Percentiles rank a stretch among this genome's conserved stretches.
Evolutionary conservation across 2,329 filamentous ascomycete genomes (phyloP).

Genomic region (Fusarium succisae): DNA sequence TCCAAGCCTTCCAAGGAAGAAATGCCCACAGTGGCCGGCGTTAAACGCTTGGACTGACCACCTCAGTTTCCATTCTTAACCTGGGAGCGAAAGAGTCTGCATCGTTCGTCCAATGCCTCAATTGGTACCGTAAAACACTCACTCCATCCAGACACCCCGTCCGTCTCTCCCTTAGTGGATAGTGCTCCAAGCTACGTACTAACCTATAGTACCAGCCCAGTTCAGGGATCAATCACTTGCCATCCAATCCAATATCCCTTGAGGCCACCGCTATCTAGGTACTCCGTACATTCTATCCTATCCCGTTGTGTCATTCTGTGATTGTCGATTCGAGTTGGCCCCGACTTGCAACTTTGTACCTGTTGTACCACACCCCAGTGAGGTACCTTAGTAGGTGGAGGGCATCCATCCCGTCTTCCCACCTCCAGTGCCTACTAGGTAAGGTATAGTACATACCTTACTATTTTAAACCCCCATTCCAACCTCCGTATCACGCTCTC

Average conservation of each 20-base stretch:
- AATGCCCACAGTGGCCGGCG: conserved; percentile 6
- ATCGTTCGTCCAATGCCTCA: neutral
- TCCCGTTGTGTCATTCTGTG: neutral
- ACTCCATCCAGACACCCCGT: conserved; percentile 2
- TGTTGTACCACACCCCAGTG: neutral
- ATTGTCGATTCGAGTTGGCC: conserved; percentile 1
- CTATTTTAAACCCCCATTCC: conserved; percentile 40
- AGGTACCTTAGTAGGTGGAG: neutral
- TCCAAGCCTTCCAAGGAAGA: conserved; percentile 29
- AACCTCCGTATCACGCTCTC: conserved; percentile 27
- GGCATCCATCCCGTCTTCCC: neutral
- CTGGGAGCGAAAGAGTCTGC: neutral
- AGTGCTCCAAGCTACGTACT: neutral
- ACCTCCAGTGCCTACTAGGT: neutral
- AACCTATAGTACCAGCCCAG: neutral
- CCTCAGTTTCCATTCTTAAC: neutral
- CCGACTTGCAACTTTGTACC: neutral
- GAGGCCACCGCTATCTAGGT: conserved; percentile 2
- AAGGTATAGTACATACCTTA: too few relatives aligned
- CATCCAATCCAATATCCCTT: conserved; percentile 33
- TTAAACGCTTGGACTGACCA: conserved; percentile 15
- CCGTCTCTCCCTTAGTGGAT: neutral
- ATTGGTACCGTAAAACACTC: neutral
- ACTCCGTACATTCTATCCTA: neutral
- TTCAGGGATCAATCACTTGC: neutral